Evolutionary conservation across 2,329 filamentous ascomycete genomes (phyloP).

Genomic region (Lizonia empirigonia): DNA sequence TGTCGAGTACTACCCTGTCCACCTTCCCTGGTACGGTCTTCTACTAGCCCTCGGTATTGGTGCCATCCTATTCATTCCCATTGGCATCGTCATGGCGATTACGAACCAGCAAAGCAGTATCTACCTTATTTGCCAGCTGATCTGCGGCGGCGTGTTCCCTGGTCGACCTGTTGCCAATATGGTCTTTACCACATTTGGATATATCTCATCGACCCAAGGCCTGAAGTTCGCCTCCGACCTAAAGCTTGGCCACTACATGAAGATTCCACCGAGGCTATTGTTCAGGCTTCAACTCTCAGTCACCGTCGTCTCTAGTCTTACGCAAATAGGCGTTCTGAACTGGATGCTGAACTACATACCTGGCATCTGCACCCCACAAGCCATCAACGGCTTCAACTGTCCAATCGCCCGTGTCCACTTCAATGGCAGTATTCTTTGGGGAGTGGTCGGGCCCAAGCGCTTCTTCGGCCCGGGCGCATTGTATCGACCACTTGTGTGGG

Average conservation of each 20-base stretch:
- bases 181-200: conserved; percentile 91
- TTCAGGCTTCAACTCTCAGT: conserved; percentile 80
- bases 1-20: conserved; percentile 77
- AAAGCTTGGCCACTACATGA: conserved; percentile 88
- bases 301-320: conserved; percentile 76
- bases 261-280: conserved; percentile 78
- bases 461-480: conserved; percentile 80
- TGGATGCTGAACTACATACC: conserved; percentile 86
- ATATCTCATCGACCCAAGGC: conserved; percentile 85
- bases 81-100: conserved; percentile 91
- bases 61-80: conserved; percentile 82
- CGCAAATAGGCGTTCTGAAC: conserved; percentile 83
- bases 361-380: conserved; percentile 76
- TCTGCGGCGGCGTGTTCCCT: conserved; percentile 81
- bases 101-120: conserved; percentile 89
- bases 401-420: conserved; percentile 88
- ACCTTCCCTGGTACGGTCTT: conserved; percentile 85
- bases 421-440: conserved; percentile 89
- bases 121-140: conserved; percentile 83
- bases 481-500: conserved; percentile 79
- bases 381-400: conserved; percentile 87
- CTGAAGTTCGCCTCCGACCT: conserved; percentile 88
- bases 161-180: conserved; percentile 88
- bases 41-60: conserved; percentile 79
- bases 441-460: conserved; percentile 79